phyloP scores from a whole-genome alignment of 2,329 filamentous ascomycete species.

The Chrysoporthe deuterocubensis region DNA sequence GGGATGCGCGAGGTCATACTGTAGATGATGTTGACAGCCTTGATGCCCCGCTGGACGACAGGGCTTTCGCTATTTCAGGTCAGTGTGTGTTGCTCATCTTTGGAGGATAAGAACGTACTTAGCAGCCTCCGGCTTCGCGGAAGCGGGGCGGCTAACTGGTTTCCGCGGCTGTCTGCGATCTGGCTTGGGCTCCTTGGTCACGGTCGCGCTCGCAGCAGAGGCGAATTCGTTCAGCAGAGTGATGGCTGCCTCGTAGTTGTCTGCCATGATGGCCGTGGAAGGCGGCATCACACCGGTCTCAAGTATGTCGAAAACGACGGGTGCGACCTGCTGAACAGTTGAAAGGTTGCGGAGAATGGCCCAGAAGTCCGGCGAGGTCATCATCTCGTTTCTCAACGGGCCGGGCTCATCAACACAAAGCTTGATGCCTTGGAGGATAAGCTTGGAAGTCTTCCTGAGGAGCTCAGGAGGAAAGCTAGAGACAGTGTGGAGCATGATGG shows the following conservation, averaged over 20 bases:
- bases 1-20: conserved; percentile 82
- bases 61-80: conserved; percentile 65
- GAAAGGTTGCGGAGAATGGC: conserved; percentile 80
- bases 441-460: conserved; percentile 74
- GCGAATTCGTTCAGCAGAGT: conserved; percentile 88
- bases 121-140: conserved; percentile 55
- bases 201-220: conserved; percentile 75
- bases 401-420: conserved; percentile 79
- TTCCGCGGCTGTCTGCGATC: conserved; percentile 50
- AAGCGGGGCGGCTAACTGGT: conserved; percentile 37
- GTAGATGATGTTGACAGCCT: conserved; percentile 81
- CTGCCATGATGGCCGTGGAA: conserved; percentile 85
- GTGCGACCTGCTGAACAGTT: conserved; percentile 69
- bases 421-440: conserved; percentile 78
- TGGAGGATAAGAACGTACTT: conserved; percentile 51
- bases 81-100: conserved; percentile 27
- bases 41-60: conserved; percentile 75
- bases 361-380: conserved; percentile 98
- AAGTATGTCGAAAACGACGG: conserved; percentile 84
- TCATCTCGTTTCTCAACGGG: conserved; percentile 85
- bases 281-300: conserved; percentile 74
- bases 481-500: conserved; percentile 88
- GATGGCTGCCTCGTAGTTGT: conserved; percentile 93
- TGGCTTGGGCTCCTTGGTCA: conserved; percentile 69
- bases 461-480: conserved; percentile 82